Evolutionary conservation across 2,329 filamentous ascomycete species (phyloP).

Genomic region (Fusarium beomiforme): DNA sequence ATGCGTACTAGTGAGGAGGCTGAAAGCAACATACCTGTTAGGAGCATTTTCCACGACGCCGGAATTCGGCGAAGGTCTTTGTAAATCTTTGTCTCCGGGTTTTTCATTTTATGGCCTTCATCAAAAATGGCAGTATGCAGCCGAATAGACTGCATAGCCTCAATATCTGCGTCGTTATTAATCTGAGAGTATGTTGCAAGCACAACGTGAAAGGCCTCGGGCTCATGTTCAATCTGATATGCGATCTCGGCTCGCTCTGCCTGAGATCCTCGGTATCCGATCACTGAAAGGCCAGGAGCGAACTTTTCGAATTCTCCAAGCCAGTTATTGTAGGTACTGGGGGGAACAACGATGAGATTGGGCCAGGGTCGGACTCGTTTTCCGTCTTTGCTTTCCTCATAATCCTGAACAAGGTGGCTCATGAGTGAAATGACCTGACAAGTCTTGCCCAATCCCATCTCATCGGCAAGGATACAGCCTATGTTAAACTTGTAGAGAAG

Average conservation of each 20-base stretch:
- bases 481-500: slow-evolving; percentile 82
- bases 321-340: slow-evolving; percentile 97
- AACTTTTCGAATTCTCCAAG: slow-evolving; percentile 89
- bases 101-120: slow-evolving; percentile 94
- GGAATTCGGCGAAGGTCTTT: slow-evolving; percentile 80
- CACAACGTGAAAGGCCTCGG: slow-evolving; percentile 71
- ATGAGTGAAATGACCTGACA: slow-evolving; percentile 96
- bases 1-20: no score
- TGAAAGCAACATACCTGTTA: slow-evolving; percentile 55
- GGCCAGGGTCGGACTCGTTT: slow-evolving; percentile 64
- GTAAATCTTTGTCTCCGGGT: slow-evolving; percentile 84
- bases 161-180: slow-evolving; percentile 60
- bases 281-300: slow-evolving; percentile 79
- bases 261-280: slow-evolving; percentile 74
- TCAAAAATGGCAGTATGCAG: slow-evolving; percentile 79
- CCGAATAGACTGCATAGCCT: slow-evolving; percentile 59
- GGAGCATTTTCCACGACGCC: slow-evolving; percentile 83
- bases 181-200: slow-evolving; percentile 70
- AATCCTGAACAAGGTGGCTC: slow-evolving; percentile 79
- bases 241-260: slow-evolving; percentile 74
- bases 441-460: slow-evolving; percentile 97
- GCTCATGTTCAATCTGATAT: slow-evolving; percentile 70
- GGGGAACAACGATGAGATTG: slow-evolving; percentile 88
- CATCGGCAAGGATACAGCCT: slow-evolving; percentile 93
- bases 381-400: slow-evolving; percentile 45